A percentile compares a stretch with the other conserved stretches of the same genome.
These are phyloP conservation scores for Solanum sitiens DNA, from an alignment of 257 asterid species.

Conservation along the genomic window DNA sequence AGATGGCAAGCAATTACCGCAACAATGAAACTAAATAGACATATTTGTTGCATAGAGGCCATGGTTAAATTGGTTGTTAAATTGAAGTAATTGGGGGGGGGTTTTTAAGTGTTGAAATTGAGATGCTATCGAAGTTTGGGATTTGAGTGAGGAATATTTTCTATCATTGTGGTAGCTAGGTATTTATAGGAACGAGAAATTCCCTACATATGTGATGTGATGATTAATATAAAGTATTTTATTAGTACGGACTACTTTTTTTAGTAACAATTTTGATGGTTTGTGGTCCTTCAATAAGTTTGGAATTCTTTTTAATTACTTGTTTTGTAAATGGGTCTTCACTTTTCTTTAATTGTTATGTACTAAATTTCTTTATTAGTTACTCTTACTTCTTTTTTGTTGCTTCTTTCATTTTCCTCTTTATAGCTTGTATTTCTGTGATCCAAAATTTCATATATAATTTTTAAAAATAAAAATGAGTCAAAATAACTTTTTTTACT, in stretches of 20 bases:
- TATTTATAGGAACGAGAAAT: background rate
- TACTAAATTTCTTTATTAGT: background rate
- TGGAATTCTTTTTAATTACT: background rate
- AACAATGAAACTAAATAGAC: conserved; percentile 22
- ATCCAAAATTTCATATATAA: background rate
- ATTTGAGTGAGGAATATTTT: background rate
- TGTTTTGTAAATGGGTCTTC: background rate
- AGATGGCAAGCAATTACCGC: conserved; percentile 8
- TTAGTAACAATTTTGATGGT: conserved; percentile 4
- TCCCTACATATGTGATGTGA: background rate
- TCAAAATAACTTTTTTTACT: background rate
- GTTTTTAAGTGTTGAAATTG: background rate
- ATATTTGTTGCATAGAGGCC: conserved; percentile 19
- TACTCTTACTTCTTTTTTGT: background rate
- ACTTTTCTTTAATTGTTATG: background rate
- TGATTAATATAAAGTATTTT: background rate
- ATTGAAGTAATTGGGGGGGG: background rate
- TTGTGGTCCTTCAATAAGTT: background rate
- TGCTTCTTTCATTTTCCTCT: background rate
- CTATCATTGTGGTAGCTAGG: background rate
- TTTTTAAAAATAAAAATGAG: background rate
- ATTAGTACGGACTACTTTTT: background rate
- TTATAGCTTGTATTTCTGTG: background rate
- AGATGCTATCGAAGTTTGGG: background rate
- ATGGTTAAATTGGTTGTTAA: background rate